Percentiles rank a stretch among this genome's conserved stretches.
Conservation (phyloP, 371 early-diverging fungal genomes). For the Mucor racemosus region DNA sequence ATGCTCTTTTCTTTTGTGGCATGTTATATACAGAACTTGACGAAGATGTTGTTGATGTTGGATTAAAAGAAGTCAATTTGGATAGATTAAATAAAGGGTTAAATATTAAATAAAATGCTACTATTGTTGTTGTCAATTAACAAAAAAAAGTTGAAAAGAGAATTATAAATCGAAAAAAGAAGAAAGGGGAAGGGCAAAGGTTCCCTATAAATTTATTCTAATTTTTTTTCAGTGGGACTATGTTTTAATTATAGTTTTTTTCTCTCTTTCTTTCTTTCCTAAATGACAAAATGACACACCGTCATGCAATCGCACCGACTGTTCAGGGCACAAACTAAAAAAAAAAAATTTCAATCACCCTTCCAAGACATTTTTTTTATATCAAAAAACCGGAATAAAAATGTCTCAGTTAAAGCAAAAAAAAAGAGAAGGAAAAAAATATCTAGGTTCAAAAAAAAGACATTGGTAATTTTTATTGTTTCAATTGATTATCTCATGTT, state of each 20-base stretch:
- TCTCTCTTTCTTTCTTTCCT: background rate
- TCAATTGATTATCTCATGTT: background rate
- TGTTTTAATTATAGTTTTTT: constrained; percentile 11
- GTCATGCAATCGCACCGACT: constrained; percentile 8
- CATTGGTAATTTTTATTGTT: no score
- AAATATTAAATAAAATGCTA: background rate
- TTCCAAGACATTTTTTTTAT: background rate
- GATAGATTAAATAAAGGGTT: background rate
- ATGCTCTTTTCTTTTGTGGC: constrained; percentile 26
- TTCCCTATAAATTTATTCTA: constrained; percentile 7
- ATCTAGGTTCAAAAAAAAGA: background rate
- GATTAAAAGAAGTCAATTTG: constrained; percentile 1
- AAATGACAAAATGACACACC: constrained; percentile 10
- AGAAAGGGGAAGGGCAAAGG: background rate
- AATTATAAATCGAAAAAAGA: constrained; percentile 3
- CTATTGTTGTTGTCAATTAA: background rate
- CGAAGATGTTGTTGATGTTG: background rate
- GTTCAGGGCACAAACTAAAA: constrained; percentile 19
- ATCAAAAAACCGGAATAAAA: no score
- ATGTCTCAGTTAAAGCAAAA: background rate
- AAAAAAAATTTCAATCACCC: constrained; percentile 6
- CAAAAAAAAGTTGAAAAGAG: background rate
- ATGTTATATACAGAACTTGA: constrained; percentile 4
- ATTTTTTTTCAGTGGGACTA: constrained; percentile 5
- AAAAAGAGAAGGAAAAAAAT: background rate